These are phyloP conservation scores for Chlamydomonas incerta DNA, from an alignment of 139 green algal species.

Conservation along the genomic window DNA sequence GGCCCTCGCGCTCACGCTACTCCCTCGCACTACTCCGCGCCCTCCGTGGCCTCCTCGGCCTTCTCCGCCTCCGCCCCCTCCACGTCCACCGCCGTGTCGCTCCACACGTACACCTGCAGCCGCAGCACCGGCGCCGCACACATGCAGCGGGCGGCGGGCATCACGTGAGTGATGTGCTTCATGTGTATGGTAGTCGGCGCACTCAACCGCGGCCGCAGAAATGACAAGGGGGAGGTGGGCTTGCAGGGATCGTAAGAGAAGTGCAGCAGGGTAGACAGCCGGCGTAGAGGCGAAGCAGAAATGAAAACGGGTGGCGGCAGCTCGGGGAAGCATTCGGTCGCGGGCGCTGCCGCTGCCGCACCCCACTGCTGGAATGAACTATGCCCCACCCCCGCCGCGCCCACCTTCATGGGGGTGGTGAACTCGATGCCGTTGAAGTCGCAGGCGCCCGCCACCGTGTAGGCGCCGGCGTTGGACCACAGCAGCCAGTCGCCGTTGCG, in stretches of 20 bases:
- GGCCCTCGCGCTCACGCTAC: too few relatives aligned
- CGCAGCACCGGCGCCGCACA: too few relatives aligned
- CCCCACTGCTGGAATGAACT: too few relatives aligned
- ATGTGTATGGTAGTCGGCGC: too few relatives aligned
- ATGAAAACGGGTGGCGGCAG: not conserved
- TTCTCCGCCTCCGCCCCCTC: not conserved
- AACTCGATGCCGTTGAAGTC: conserved; percentile 84
- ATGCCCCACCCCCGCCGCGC: not conserved
- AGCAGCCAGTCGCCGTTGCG: conserved; percentile 90
- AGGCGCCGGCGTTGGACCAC: conserved; percentile 87
- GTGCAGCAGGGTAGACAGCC: not conserved
- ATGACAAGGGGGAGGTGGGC: not conserved
- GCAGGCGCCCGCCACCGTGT: conserved; percentile 86
- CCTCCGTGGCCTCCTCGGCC: not conserved
- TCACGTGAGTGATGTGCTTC: too few relatives aligned
- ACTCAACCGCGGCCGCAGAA: not conserved
- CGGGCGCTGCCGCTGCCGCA: too few relatives aligned
- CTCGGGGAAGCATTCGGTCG: not conserved
- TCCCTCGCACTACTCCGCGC: not conserved
- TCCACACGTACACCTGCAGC: conserved; percentile 51
- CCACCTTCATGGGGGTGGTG: conserved; percentile 20
- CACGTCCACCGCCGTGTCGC: conserved; percentile 31
- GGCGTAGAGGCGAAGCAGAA: too few relatives aligned
- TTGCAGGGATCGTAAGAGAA: not conserved
- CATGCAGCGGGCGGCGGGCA: too few relatives aligned